These are phyloP conservation scores for Alternaria postmessia DNA, from an alignment of 2,329 filamentous ascomycete genomes.

Conservation along the genomic window DNA sequence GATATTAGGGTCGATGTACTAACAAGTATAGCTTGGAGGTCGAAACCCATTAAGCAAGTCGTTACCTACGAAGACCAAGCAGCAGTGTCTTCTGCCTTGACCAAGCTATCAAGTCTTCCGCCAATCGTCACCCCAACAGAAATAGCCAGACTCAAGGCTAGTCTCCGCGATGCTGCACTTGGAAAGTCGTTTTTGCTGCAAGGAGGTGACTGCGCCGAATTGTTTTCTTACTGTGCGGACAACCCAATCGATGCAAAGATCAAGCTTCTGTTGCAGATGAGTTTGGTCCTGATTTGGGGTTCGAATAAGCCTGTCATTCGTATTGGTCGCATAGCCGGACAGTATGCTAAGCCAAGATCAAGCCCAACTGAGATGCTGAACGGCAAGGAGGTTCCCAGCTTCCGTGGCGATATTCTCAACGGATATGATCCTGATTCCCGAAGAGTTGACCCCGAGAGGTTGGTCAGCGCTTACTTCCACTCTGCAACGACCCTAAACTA, in stretches of 20 bases:
- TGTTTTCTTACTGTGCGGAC: constrained; percentile 95
- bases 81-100: constrained; percentile 66
- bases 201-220: constrained; percentile 94
- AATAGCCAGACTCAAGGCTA: constrained; percentile 80
- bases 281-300: constrained; percentile 91
- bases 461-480: constrained; percentile 94
- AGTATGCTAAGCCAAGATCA: constrained; percentile 95
- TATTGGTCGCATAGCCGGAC: constrained; percentile 94
- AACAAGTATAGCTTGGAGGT: constrained; percentile 69
- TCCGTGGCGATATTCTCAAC: constrained; percentile 95
- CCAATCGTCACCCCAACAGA: constrained; percentile 82
- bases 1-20: constrained; percentile 3
- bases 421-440: constrained; percentile 80
- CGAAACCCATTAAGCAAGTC: constrained; percentile 80
- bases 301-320: constrained; percentile 83
- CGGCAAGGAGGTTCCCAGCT: constrained; percentile 83
- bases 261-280: constrained; percentile 97
- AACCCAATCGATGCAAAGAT: constrained; percentile 93
- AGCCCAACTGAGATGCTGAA: constrained; percentile 84
- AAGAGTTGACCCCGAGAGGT: constrained; percentile 79
- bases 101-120: constrained; percentile 73
- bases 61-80: constrained; percentile 72
- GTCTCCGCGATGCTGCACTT: constrained; percentile 83
- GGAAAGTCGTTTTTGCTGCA: constrained; percentile 94
- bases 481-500: constrained; percentile 96